These are phyloP conservation scores for Pulveroboletus sp. DNA, from an alignment of 768 basidiomycete species.

Conservation along the genomic window DNA sequence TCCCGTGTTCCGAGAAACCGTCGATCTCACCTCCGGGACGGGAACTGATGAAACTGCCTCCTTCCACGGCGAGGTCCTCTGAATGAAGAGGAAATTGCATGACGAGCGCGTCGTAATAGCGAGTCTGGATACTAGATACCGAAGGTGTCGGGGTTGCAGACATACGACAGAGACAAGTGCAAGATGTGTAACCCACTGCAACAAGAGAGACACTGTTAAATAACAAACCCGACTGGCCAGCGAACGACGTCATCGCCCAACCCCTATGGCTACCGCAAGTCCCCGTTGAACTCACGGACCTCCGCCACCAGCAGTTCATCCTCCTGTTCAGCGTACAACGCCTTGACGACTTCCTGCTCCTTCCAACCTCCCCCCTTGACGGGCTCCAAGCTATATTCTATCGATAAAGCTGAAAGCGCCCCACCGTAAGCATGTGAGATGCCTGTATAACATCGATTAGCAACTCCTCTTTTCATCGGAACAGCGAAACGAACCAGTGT, in stretches of 20 bases:
- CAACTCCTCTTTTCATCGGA: neutral
- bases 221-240: conserved; percentile 11
- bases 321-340: conserved; percentile 31
- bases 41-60: neutral
- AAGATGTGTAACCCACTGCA: neutral
- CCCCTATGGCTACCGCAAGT: conserved; percentile 17
- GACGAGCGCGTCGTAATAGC: conserved; percentile 44
- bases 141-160: conserved; percentile 13
- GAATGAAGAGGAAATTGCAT: conserved; percentile 20
- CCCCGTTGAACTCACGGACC: conserved; percentile 23
- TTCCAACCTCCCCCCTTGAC: conserved; percentile 33
- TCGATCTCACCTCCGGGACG: conserved; percentile 3
- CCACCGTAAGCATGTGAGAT: conserved; percentile 97
- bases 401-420: conserved; percentile 79
- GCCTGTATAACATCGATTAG: conserved; percentile 39
- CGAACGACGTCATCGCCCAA: conserved; percentile 19
- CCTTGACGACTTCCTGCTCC: conserved; percentile 35
- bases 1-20: neutral
- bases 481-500: conserved; percentile 60
- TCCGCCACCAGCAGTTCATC: conserved; percentile 26
- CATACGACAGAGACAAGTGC: conserved; percentile 8
- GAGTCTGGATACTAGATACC: conserved; percentile 31
- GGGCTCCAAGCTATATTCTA: conserved; percentile 79
- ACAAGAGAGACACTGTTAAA: conserved; percentile 16
- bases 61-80: neutral